Evolutionary conservation across 2,329 filamentous ascomycete species (phyloP), one percentile per base, ranked within the genome.

Genomic region (Cladosporium sp.): DNA sequence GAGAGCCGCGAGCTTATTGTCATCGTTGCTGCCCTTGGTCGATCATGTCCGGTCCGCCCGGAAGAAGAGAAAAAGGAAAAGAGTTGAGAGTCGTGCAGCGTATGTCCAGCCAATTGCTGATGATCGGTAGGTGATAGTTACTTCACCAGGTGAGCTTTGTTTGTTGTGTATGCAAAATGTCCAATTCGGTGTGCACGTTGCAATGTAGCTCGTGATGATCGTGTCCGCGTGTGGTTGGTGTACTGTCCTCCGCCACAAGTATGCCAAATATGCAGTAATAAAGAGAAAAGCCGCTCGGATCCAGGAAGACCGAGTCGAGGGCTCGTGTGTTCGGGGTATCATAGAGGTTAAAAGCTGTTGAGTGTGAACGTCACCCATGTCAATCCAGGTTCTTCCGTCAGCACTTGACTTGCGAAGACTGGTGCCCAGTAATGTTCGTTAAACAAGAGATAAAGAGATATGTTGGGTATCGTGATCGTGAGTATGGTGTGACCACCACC

Each of bases 301-400:
- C 59, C 21, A 11, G 21, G 16, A 6, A 55, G 5, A 16, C 10
- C 11, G 29, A n/a, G n/a, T 12, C 59, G 8, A 37, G 11, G 21
- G 59, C 26, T 62, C 14, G n/a, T 16, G 50, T 65, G 62, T 59
- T 55, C 21, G 29, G 68, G 62, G 66, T 66, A 69, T 69, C 66
- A 65, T 62, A 56, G 33, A 55, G 50, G 44, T 44, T 63, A 63
- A 52, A 46, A 63, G 49, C 50, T 63, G 61, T 63, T 56, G 50
- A 56, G 58, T 66, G 62, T 46, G 68, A 72, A 70, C 70, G 72
- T 71, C 73, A 71, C 73, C 74, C 72, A 72, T 77, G 75, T 77
- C 74, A 77, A 72, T 77, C 75, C 76, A 76, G 72, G 72, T 70
- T 72, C 72, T 74, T 70, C 67, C 69, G 72, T 76, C 75, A 77